Base-by-base conservation (phyloP, 2,329 filamentous ascomycete species). In the Coniochaeta prunicola region DNA sequence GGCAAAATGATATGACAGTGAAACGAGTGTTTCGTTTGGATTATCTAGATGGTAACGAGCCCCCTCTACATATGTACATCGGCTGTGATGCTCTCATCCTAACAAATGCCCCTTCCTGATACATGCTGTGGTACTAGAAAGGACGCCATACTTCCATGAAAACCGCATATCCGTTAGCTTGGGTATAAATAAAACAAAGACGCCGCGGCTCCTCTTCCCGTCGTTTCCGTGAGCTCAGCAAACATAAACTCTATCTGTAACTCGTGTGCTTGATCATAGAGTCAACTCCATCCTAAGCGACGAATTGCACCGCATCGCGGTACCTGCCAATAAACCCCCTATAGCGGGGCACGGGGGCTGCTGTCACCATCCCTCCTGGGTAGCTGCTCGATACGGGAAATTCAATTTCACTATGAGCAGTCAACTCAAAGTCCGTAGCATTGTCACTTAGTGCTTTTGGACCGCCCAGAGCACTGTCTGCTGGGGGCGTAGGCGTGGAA, bases 11-110 rank as follows among this genome's bases (percentile, higher is more conserved):
- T 21, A 12, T 36, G 28, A 28, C 7, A 15, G n/a, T 6, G 21
- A n/a, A 55, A 55, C 53, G 50, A 54, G 53, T 34, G 53, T 36
- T 17, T 9, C 30, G 5, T 55, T 55, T 36, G 53, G 53, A 15
- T 55, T 55, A 36, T 55, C 53, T 55, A 55, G 53, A 55, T 55
- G 53, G 53, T 55, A 50, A 8, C 45, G 30, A 28, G 24, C 45
- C 2, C 38, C 21, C 19, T 7, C 4, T 50, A 13, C 30, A 50
- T 28, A 30, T 50, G 45, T 50, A 26, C 45, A 50, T 50, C 45
- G 45, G 6, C 24, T 30, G 45, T 28, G 30, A 50, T 28, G 45
- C 45, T 30, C 45, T 21, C n/a, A 12, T 30, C n/a, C 13, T 30
- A 50, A 50, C 24, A 45, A 45, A 17, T 12, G 30, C 21, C 45